Evolutionary conservation across 2,329 filamentous ascomycete species (phyloP), one percentile per base, ranked within the genome.

Genomic region (Colletotrichum incanum): DNA sequence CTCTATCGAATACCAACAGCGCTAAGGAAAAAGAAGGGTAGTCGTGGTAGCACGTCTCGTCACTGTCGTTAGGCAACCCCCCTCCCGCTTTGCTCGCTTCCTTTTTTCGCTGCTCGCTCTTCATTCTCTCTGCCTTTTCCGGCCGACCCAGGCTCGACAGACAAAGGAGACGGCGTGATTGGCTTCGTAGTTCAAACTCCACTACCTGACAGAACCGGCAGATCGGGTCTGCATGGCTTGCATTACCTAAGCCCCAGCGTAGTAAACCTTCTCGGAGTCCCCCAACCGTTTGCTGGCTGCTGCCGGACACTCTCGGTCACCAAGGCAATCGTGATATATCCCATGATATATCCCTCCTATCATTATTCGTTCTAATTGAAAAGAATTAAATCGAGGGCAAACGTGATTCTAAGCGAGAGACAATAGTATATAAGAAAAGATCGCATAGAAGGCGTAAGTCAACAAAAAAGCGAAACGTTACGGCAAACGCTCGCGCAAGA

Each of bases 401-500:
- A 23, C 52, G 52, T 52, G 26, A 20, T 31, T 11, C 52, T 2
- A 6, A 3, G 5, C n/a, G 8, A 55, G 20, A 16, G 6, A 2
- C 26, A 16, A 1, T 3, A 14, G 6, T 1, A 43, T 9, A n/a
- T 12, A 11, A 16, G 31, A 18, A 7, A 50, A 16, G 4, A 18
- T 16, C 18, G 11, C 14, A 9, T 14, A 20, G 16, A 31, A 31
- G 16, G 26, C 5, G 16, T 20, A 20, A 28, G 2, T 28, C 23
- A 9, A 31, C 26, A 18, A 31, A 16, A 8, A 52, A 39, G 20
- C 31, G 16, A 39, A 37, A 56, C 31, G 9, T 23, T 7, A 23
- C 52, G 31, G 6, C 20, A 55, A 5, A 9, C 12, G 39, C 54
- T 4, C 54, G 54, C 49, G 28, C 23, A 63, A 50, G 9, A 81